Evolutionary conservation across 768 basidiomycete species (phyloP).

Genomic region (Hysterangium stoloniferum): DNA sequence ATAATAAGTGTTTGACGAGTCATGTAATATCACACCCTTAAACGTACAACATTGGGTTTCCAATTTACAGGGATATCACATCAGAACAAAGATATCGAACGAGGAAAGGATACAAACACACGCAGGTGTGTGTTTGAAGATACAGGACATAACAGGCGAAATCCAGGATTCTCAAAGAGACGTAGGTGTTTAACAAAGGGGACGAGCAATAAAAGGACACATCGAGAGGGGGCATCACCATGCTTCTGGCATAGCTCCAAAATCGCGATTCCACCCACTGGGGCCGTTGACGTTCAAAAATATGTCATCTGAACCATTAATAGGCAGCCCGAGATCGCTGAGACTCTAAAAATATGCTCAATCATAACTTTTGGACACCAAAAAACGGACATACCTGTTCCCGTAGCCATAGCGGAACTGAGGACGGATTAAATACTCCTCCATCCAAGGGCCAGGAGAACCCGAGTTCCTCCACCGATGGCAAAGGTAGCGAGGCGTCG

Average conservation of each 20-base stretch:
- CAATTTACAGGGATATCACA: too few relatives aligned
- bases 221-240: too few relatives aligned
- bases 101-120: too few relatives aligned
- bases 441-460: constrained; percentile 53
- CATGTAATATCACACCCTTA: too few relatives aligned
- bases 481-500: constrained; percentile 44
- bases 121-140: too few relatives aligned
- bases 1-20: too few relatives aligned
- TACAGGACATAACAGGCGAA: too few relatives aligned
- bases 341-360: constrained; percentile 47
- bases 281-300: constrained; percentile 68
- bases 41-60: too few relatives aligned
- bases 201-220: too few relatives aligned
- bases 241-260: constrained; percentile 72
- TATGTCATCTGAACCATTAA: constrained; percentile 85
- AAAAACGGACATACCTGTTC: constrained; percentile 57
- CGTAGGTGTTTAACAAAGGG: too few relatives aligned
- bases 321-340: constrained; percentile 84
- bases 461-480: constrained; percentile 82
- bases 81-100: too few relatives aligned
- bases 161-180: too few relatives aligned
- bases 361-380: constrained; percentile 4
- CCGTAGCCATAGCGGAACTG: constrained; percentile 87
- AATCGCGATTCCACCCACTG: constrained; percentile 66
- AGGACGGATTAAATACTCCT: constrained; percentile 65